Base-by-base conservation (phyloP, 495 filamentous ascomycete genomes). In the Hypoxylon intermedium region DNA sequence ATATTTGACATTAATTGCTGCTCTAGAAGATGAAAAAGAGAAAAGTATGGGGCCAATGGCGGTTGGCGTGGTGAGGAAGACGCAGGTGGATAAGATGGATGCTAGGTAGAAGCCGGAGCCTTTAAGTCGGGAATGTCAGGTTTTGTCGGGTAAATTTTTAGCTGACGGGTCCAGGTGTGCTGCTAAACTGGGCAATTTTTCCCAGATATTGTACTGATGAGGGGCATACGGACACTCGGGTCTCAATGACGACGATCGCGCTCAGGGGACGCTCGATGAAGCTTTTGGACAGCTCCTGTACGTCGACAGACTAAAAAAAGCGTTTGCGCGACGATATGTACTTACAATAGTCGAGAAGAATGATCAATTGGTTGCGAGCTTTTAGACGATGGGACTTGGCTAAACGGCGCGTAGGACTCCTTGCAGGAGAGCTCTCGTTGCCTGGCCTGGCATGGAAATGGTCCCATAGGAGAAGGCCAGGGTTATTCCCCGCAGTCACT, bases 61-160 rank as follows among this genome's bases (percentile, higher is more conserved):
- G 44, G 55, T 59, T 64, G 60, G 58, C 60, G 60, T 64, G 54
- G 60, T 64, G 54, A 64, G 43, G 53, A 65, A 51, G 60, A 43
- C 26, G 50, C 53, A 38, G 44, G 49, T 52, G 43, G 57, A 47
- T 56, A 56, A 47, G 20, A 30, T 26, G 7, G 37, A 13, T 47
- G 13, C 26, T 33, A 64, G 53, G 54, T 59, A 54, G 54, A 58
- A 50, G 60, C 49, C 33, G 49, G 48, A 54, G 50, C 36, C 48
- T 58, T 53, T 41, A 50, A 44, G 40, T 50, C 40, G 55, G 38
- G 52, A 36, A 46, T 60, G 26, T 44, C 37, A 48, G 47, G 42
- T 43, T n/a, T n/a, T 47, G 42, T 63, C 60, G 60, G 53, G 60
- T 63, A 63, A 63, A 63, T 63, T 53, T 63, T 63, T 34, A 42